Evolutionary conservation across 2,329 filamentous ascomycete species (phyloP), one percentile per base, ranked within the genome.

Genomic region (Cytospora chrysosperma): DNA sequence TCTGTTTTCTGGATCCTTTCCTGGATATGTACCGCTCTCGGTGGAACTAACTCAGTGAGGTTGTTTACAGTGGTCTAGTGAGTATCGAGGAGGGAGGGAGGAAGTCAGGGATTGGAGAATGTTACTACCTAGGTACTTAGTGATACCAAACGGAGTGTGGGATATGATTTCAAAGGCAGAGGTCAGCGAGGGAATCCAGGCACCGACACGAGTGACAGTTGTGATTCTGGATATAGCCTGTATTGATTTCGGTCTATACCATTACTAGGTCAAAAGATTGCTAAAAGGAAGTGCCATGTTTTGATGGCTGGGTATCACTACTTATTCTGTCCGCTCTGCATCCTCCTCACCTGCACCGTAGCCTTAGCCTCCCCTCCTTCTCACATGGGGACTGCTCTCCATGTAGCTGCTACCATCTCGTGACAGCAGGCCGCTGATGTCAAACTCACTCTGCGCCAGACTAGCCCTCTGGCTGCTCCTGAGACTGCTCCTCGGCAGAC

Each of bases 331-430:
- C 53, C 43, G 52, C 40, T 34, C 57, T 7, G 6, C 24, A 6
- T n/a, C 34, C 9, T 19, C 7, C 26, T 49, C 15, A 7, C 15
- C 24, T 24, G 15, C 37, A 49, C 12, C 26, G 10, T 43, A 57
- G 27, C 52, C 52, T 26, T 43, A 34, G n/a, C 28, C 24, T 28
- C 24, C 47, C 54, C 70, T 69, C 15, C 80, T 76, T 62, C 77
- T 76, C 12, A 78, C 70, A 17, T 78, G 77, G n/a, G 84, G 84
- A 68, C 84, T 86, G 68, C 82, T 84, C 1, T 79, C 79, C 65
- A 83, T 75, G 61, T 83, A 77, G 67, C 83, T 87, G 72, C 85
- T 86, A 62, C 83, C 86, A 43, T 86, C 82, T 43, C 79, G 76
- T 9, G 83, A 85, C 58, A 87, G 73, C 12, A 86, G 73, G 47